phyloP scores from a whole-genome alignment of 257 asterid species.

The Phtheirospermum japonicum region DNA sequence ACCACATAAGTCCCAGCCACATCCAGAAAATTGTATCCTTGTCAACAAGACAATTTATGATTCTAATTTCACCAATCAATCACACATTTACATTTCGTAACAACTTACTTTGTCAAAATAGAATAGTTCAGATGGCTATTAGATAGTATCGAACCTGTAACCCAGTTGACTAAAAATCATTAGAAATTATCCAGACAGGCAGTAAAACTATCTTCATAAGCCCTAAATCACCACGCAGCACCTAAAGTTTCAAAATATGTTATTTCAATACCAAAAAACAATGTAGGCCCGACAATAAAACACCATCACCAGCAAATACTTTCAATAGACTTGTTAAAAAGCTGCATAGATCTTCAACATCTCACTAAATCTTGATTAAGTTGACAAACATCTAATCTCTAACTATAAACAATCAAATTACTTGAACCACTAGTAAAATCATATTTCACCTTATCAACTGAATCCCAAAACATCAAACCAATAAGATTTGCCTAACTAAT shows the following conservation, averaged over 20 bases:
- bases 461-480: constrained; percentile 24
- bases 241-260: constrained; percentile 7
- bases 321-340: constrained; percentile 11
- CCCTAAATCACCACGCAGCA: no score
- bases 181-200: not conserved
- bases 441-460: constrained; percentile 18
- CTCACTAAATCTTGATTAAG: constrained; percentile 29
- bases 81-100: constrained; percentile 9
- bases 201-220: no score
- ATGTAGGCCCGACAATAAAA: not conserved
- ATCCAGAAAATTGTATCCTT: not conserved
- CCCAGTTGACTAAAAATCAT: not conserved
- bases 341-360: constrained; percentile 13
- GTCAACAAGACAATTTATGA: not conserved
- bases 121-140: constrained; percentile 9
- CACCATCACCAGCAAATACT: constrained; percentile 14
- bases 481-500: constrained; percentile 15
- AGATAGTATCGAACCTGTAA: not conserved
- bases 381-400: not conserved
- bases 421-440: not conserved
- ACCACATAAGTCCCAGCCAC: not conserved
- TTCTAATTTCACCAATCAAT: constrained; percentile 10
- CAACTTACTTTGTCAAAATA: constrained; percentile 2
- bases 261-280: not conserved
- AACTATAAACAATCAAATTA: no score